Percentiles rank a stretch among this genome's conserved stretches.
Evolutionary conservation across 2,329 filamentous ascomycete genomes (phyloP).

Genomic region (Nigrospora osmanthi): DNA sequence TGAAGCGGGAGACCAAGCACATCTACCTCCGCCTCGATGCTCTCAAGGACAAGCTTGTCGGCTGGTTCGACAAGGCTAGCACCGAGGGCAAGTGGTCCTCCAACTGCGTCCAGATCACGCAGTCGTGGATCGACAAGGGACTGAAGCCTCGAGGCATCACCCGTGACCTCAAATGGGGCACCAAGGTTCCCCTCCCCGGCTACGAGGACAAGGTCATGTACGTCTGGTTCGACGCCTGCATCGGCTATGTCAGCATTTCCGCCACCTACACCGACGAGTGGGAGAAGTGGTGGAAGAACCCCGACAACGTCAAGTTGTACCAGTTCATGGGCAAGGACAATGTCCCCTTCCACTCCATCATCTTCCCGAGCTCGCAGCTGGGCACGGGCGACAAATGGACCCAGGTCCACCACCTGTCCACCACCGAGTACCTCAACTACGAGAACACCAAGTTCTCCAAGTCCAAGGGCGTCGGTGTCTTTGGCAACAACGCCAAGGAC

Average conservation of each 20-base stretch:
- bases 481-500: slow-evolving; percentile 64
- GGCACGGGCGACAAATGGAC: slow-evolving; percentile 68
- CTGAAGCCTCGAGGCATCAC: slow-evolving; percentile 84
- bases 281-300: slow-evolving; percentile 71
- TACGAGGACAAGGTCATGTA: slow-evolving; percentile 63
- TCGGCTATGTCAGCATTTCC: slow-evolving; percentile 70
- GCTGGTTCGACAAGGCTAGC: slow-evolving; percentile 69
- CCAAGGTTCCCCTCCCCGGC: slow-evolving; percentile 45
- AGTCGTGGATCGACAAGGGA: slow-evolving; percentile 76
- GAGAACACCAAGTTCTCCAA: slow-evolving; percentile 70
- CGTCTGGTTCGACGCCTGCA: slow-evolving; percentile 68
- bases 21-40: slow-evolving; percentile 83
- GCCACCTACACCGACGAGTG: slow-evolving; percentile 65
- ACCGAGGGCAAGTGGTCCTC: slow-evolving; percentile 68
- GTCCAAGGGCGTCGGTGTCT: slow-evolving; percentile 65
- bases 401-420: slow-evolving; percentile 63
- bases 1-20: slow-evolving; percentile 78
- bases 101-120: slow-evolving; percentile 69
- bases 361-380: slow-evolving; percentile 66
- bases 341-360: slow-evolving; percentile 62
- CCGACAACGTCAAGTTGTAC: slow-evolving; percentile 64
- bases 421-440: slow-evolving; percentile 66
- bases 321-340: slow-evolving; percentile 80
- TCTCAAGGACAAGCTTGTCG: slow-evolving; percentile 66
- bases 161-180: slow-evolving; percentile 86